Conservation (phyloP, 2,329 filamentous ascomycete genomes). For the Neofusicoccum kwambonambiense region DNA sequence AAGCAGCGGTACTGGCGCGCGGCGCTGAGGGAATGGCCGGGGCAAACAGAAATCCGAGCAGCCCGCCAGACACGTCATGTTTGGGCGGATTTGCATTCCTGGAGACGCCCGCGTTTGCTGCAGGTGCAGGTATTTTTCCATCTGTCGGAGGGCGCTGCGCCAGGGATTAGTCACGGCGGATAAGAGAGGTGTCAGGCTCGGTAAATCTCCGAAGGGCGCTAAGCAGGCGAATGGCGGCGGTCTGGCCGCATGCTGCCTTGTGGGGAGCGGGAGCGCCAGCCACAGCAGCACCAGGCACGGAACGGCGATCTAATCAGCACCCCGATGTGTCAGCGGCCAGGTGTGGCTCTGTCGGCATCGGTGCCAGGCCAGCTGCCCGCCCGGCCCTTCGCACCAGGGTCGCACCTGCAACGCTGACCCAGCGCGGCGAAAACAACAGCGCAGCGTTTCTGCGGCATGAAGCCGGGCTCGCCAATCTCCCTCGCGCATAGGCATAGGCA, state of each 20-base stretch:
- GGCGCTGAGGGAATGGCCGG: too few relatives aligned
- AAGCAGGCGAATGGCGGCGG: not conserved
- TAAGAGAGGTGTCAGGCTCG: too few relatives aligned
- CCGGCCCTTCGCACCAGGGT: not conserved
- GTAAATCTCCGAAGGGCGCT: not conserved
- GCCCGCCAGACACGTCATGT: too few relatives aligned
- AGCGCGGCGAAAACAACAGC: not conserved
- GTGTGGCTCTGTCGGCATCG: too few relatives aligned
- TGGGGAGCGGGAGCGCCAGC: not conserved
- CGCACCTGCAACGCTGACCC: not conserved
- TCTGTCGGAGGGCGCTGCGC: too few relatives aligned
- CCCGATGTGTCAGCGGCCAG: too few relatives aligned
- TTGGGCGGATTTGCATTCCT: too few relatives aligned
- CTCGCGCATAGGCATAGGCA: not conserved
- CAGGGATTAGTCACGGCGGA: too few relatives aligned
- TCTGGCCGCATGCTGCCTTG: not conserved
- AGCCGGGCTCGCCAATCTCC: not conserved
- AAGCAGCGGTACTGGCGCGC: too few relatives aligned
- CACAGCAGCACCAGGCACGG: not conserved
- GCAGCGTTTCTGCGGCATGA: constrained; percentile 6
- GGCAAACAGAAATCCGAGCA: too few relatives aligned
- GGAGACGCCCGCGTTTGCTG: too few relatives aligned
- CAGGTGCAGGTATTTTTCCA: too few relatives aligned
- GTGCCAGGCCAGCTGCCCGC: not conserved
- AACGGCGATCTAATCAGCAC: not conserved